phyloP scores from a whole-genome alignment of 1,284 basidiomycete species.

The Cronartium quercuum region DNA sequence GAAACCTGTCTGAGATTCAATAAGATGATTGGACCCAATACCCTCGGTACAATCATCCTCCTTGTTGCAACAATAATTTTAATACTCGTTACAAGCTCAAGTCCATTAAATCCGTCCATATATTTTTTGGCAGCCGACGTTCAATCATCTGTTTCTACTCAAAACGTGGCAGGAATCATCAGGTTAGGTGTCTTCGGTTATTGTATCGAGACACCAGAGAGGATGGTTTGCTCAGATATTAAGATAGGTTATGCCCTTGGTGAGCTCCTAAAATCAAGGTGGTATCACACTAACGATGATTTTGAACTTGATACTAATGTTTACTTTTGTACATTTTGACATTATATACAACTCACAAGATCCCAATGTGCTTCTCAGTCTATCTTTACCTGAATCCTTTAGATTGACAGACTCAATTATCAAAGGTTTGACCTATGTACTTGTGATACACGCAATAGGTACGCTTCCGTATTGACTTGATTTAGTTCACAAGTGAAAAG shows the following conservation, averaged over 20 bases:
- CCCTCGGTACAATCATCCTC: slow-evolving; percentile 13
- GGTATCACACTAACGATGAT: neutral
- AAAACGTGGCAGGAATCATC: slow-evolving; percentile 9
- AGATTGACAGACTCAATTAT: slow-evolving; percentile 2
- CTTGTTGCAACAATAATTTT: neutral
- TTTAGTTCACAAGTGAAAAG: neutral
- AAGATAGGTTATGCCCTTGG: slow-evolving; percentile 15
- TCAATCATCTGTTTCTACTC: neutral
- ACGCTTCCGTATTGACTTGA: neutral
- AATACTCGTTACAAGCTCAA: neutral
- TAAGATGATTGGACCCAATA: slow-evolving; percentile 13
- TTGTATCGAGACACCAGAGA: slow-evolving; percentile 3
- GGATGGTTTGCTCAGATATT: neutral
- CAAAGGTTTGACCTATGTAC: slow-evolving; percentile 9
- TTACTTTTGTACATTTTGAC: neutral
- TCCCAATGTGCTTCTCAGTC: slow-evolving; percentile 2
- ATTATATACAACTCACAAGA: neutral
- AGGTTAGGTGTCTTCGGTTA: slow-evolving; percentile 27
- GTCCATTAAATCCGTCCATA: neutral
- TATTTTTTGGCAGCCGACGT: slow-evolving; percentile 16
- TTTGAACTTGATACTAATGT: neutral
- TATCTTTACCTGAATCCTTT: slow-evolving; percentile 4
- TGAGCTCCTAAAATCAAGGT: neutral
- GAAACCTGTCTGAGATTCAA: no score
- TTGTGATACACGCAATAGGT: slow-evolving; percentile 22